Evolutionary conservation across 495 filamentous ascomycete genomes (phyloP).

Genomic region (Aspergillus funiculosus): DNA sequence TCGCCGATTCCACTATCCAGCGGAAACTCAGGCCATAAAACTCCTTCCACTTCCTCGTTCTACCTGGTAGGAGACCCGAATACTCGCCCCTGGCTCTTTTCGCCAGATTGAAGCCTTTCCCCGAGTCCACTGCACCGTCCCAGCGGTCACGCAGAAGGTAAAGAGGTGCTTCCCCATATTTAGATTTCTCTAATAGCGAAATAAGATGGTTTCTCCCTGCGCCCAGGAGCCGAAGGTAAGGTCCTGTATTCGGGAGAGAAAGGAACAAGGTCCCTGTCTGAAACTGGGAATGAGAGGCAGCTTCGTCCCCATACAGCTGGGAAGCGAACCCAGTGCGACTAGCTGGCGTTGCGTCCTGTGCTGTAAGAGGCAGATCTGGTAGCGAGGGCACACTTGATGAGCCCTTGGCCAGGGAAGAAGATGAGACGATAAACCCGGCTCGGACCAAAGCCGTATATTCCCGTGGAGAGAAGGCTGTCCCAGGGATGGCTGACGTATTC

Average conservation of each 20-base stretch:
- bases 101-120: conserved; percentile 50
- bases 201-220: conserved; percentile 62
- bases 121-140: conserved; percentile 66
- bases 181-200: conserved; percentile 57
- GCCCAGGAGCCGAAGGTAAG: conserved; percentile 65
- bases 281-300: conserved; percentile 20
- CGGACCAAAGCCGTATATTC: conserved; percentile 57
- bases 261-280: conserved; percentile 48
- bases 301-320: neutral
- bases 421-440: conserved; percentile 65
- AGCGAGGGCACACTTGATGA: conserved; percentile 48
- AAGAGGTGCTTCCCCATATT: conserved; percentile 60
- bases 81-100: conserved; percentile 65
- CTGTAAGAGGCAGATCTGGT: conserved; percentile 45
- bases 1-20: conserved; percentile 72
- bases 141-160: conserved; percentile 66
- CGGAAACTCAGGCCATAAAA: conserved; percentile 71
- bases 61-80: conserved; percentile 62
- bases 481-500: conserved; percentile 45
- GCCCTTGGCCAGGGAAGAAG: conserved; percentile 39
- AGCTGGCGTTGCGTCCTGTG: conserved; percentile 48
- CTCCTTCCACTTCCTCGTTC: conserved; percentile 75
- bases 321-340: conserved; percentile 22
- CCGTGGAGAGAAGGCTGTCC: conserved; percentile 40
- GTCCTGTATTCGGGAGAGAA: conserved; percentile 67